phyloP scores from a whole-genome alignment of 2,329 filamentous ascomycete species.

The Dothidotthia symphoricarpi region DNA sequence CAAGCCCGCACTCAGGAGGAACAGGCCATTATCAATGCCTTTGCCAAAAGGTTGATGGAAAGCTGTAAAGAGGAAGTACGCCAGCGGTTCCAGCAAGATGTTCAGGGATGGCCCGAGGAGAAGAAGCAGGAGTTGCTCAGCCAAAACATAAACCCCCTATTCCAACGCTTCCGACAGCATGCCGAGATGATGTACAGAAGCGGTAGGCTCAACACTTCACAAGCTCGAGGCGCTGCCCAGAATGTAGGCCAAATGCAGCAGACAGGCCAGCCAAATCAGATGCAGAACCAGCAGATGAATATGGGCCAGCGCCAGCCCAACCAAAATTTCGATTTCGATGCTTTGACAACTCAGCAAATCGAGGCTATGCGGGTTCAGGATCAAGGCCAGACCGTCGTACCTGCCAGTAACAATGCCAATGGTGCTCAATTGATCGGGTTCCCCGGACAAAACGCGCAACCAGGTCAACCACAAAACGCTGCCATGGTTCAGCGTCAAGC shows the following conservation, averaged over 20 bases:
- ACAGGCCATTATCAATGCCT: conserved; percentile 40
- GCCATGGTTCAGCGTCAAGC: conserved; percentile 31
- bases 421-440: conserved; percentile 41
- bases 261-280: conserved; percentile 24
- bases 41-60: conserved; percentile 50
- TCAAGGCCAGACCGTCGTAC: conserved; percentile 62
- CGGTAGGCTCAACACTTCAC: conserved; percentile 18
- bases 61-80: conserved; percentile 52
- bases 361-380: conserved; percentile 62
- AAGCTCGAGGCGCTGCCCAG: conserved; percentile 13
- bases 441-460: conserved; percentile 26
- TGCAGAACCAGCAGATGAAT: conserved; percentile 29
- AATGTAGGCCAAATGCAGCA: conserved; percentile 39
- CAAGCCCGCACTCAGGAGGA: conserved; percentile 25
- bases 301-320: conserved; percentile 30
- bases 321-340: conserved; percentile 51
- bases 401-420: conserved; percentile 58
- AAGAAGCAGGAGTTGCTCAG: conserved; percentile 48
- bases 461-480: conserved; percentile 26
- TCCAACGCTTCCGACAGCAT: conserved; percentile 52
- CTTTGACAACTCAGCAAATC: conserved; percentile 60
- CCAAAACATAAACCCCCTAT: conserved; percentile 51
- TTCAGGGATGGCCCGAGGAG: conserved; percentile 48
- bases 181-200: conserved; percentile 39
- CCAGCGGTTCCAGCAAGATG: conserved; percentile 41